Evolutionary conservation across 768 basidiomycete species (phyloP), one percentile per base, ranked within the genome.

Genomic region (Vararia minispora): DNA sequence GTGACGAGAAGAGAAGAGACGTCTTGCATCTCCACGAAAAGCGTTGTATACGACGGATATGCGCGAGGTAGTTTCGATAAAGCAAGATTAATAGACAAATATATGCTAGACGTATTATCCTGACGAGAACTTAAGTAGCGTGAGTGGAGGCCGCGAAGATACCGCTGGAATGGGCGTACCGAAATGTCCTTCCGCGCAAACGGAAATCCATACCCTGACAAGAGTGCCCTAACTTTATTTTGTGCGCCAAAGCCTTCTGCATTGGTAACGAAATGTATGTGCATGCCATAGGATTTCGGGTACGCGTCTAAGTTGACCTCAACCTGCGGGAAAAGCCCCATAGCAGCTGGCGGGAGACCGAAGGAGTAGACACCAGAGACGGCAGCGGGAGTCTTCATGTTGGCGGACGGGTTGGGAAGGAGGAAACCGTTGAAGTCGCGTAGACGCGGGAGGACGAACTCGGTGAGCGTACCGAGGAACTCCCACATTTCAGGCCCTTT

Each of bases 401-500:
- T 77, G n/a, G 73, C 68, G 1, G 77, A 78, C 10, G 77, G 64
- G 5, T 79, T 72, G n/a, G 88, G 87, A 14, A 99, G 64, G 4
- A 74, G 57, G 46, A 99, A 54, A 21, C 94, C 95, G 9, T 69
- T 66, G 63, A 90, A 99, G 52, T 97, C 92, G 52, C 91, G 75
- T 37, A 95, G 59, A 16, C 94, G 78, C 1, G 94, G 94, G n/a
- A 97, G 64, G 42, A 99, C 94, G 53, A 97, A 95, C 53, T 97
- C 90, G 51, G 79, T 75, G 50, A 99, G 72, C 6, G 76, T 79
- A 40, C 76, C 76, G 40, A 98, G 65, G 60, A 98, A 97, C 50
- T 88, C 84, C 65, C 88, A 97, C 92, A 98, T 97, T 49, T 80
- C 76, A 33, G 83, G 78, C 11, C 92, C 92, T 54, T 76, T 79